Evolutionary conservation across 805 yeast species (phyloP).

Genomic region (Lachancea lanzarotensis): DNA sequence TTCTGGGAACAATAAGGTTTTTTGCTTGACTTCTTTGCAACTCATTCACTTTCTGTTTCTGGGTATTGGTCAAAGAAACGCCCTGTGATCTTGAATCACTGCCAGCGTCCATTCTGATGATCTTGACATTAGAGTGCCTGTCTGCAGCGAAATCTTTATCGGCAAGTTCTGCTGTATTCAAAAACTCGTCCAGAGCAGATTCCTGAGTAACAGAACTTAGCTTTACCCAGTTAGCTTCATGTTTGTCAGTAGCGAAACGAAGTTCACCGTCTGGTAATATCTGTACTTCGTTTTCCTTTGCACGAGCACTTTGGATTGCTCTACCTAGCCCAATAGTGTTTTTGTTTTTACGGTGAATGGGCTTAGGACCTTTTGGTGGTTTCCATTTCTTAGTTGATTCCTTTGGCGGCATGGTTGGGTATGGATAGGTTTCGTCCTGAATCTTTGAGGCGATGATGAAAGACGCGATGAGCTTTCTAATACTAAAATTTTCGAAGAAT

Average conservation of each 20-base stretch:
- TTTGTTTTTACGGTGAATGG: constrained; percentile 75
- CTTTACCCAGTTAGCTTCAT: constrained; percentile 84
- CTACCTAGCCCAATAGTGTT: constrained; percentile 83
- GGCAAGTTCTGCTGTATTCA: constrained; percentile 91
- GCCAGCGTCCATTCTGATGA: constrained; percentile 60
- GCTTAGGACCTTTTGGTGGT: constrained; percentile 90
- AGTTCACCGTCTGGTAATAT: constrained; percentile 79
- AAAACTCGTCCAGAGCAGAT: constrained; percentile 85
- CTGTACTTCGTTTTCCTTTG: constrained; percentile 61
- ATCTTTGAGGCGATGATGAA: neutral
- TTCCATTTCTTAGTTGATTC: constrained; percentile 67
- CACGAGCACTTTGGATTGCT: constrained; percentile 67
- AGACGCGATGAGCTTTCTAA: constrained; percentile 6
- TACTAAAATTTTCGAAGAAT: constrained; percentile 3
- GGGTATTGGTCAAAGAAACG: constrained; percentile 57
- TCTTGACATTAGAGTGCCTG: constrained; percentile 70
- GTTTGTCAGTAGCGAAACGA: constrained; percentile 79
- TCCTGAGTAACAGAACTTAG: constrained; percentile 93
- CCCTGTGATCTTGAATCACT: constrained; percentile 43
- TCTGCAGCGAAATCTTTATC: constrained; percentile 96
- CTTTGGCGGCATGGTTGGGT: constrained; percentile 34
- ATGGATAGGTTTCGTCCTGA: neutral
- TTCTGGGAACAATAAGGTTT: constrained; percentile 79
- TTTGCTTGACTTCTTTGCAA: constrained; percentile 63
- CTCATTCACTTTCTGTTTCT: constrained; percentile 52